These are phyloP conservation scores for Candida nemodendra DNA, from an alignment of 805 yeast genomes.

Conservation along the genomic window DNA sequence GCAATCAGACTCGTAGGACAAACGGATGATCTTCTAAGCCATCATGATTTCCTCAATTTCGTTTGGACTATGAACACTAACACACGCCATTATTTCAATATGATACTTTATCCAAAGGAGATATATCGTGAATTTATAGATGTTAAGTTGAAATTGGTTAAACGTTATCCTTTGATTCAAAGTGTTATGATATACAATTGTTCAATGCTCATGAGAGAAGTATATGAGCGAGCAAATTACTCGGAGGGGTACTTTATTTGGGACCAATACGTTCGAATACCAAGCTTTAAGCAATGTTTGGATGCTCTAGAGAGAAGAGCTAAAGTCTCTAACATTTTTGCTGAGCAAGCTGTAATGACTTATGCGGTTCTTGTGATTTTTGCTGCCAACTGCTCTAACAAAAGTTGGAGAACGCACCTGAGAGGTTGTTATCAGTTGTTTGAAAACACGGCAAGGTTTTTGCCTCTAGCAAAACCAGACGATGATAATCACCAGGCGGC, in stretches of 20 bases:
- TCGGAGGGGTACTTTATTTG: background rate
- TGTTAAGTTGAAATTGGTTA: background rate
- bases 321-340: background rate
- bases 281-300: conserved; percentile 4
- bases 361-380: conserved; percentile 4
- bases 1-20: background rate
- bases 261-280: background rate
- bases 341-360: conserved; percentile 6
- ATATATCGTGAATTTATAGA: background rate
- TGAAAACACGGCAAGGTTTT: background rate
- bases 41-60: conserved; percentile 1
- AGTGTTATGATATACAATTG: conserved; percentile 3
- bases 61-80: conserved; percentile 3
- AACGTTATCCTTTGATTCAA: background rate
- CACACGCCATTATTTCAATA: conserved; percentile 3
- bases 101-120: conserved; percentile 2
- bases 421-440: conserved; percentile 4
- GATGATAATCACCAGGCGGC: background rate
- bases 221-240: background rate
- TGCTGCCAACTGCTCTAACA: conserved; percentile 3
- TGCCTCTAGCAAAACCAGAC: background rate
- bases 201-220: conserved; percentile 1
- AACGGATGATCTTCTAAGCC: background rate
- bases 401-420: conserved; percentile 5
- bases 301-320: conserved; percentile 1